Evolutionary conservation across 1,284 basidiomycete species (phyloP).

Genomic region (Polyporus tsugae): DNA sequence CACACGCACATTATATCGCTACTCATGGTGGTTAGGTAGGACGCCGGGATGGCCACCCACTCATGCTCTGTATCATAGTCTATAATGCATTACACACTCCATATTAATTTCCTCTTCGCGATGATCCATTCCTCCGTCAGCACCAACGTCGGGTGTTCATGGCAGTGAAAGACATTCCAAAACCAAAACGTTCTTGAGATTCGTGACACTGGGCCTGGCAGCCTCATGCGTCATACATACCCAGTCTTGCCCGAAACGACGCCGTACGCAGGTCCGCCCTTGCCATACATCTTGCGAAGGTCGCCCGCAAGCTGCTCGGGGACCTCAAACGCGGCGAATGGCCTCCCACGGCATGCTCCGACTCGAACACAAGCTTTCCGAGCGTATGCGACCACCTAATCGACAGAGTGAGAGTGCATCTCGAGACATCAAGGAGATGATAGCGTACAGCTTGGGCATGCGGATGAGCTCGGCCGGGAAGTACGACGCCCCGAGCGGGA

Average conservation of each 20-base stretch:
- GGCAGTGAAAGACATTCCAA: too few species aligned
- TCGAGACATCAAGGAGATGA: conserved; percentile 36
- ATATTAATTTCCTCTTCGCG: too few species aligned
- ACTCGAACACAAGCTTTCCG: conserved; percentile 41
- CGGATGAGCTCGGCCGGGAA: conserved; percentile 54
- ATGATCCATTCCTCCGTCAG: too few species aligned
- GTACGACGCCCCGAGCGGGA: conserved; percentile 53
- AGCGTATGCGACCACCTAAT: conserved; percentile 22
- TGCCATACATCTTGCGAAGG: conserved; percentile 39
- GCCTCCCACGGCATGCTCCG: conserved; percentile 37
- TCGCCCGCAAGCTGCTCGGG: conserved; percentile 38
- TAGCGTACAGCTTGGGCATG: conserved; percentile 49
- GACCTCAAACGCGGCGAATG: conserved; percentile 41
- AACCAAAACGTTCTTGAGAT: too few species aligned
- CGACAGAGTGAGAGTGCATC: conserved; percentile 30
- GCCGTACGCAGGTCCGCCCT: conserved; percentile 37
- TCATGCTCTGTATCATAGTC: conserved; percentile 4
- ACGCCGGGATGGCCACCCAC: not conserved
- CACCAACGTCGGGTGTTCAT: too few species aligned
- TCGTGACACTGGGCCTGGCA: not conserved
- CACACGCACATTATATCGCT: conserved; percentile 3
- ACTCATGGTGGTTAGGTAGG: not conserved
- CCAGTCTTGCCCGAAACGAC: conserved; percentile 35
- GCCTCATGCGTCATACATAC: conserved; percentile 27
- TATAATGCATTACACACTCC: not conserved